Conservation (phyloP, 1,284 basidiomycete genomes). For the Ustilago loliicola region DNA sequence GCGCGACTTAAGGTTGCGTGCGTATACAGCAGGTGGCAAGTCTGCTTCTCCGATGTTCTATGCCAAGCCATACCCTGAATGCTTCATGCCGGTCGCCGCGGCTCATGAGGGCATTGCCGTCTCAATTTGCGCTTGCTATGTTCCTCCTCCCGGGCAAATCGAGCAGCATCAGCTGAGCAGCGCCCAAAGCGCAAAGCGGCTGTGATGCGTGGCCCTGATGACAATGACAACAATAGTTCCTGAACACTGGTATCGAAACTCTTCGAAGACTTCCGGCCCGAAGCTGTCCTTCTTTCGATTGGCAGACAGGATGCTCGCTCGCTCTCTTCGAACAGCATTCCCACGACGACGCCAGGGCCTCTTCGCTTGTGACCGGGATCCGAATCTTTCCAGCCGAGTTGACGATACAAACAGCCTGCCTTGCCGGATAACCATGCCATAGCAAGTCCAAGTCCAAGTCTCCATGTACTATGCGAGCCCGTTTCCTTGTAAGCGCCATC, state of each 20-base stretch:
- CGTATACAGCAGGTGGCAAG: neutral
- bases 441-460: neutral
- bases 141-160: neutral
- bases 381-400: neutral
- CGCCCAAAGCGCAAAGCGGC: conserved; percentile 2
- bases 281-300: neutral
- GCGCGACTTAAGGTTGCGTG: neutral
- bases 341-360: conserved; percentile 6
- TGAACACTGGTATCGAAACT: neutral
- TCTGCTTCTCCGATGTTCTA: neutral
- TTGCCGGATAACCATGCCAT: neutral
- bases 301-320: neutral
- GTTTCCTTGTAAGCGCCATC: neutral
- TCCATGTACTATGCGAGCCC: neutral
- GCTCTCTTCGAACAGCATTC: neutral
- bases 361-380: neutral
- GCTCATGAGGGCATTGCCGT: neutral
- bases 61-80: too few relatives aligned
- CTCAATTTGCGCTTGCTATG: neutral
- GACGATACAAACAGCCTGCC: neutral
- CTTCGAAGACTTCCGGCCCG: neutral
- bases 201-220: neutral
- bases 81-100: too few relatives aligned
- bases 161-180: neutral
- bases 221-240: conserved; percentile 4